Evolutionary conservation across 768 basidiomycete species (phyloP).

Genomic region (Auricularia sp.): DNA sequence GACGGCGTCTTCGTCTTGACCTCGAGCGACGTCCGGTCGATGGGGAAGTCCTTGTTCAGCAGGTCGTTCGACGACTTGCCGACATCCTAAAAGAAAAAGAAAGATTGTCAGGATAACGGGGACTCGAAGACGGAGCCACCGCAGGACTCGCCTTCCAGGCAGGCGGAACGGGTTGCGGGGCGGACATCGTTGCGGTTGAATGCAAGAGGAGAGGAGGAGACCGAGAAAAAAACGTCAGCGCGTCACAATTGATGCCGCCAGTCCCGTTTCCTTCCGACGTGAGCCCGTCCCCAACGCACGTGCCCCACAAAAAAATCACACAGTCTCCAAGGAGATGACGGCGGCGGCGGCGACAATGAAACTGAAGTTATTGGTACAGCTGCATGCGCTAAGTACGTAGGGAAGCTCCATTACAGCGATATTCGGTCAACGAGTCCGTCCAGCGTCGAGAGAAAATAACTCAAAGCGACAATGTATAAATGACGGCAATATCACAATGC

Average conservation of each 20-base stretch:
- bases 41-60: conserved; percentile 84
- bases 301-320: no score
- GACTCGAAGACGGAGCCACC: neutral
- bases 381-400: no score
- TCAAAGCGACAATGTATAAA: no score
- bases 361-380: no score
- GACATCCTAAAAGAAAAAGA: conserved; percentile 52
- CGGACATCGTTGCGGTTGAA: conserved; percentile 46
- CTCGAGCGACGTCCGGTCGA: conserved; percentile 62
- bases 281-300: neutral
- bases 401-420: no score
- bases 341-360: no score
- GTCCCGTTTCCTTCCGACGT: neutral
- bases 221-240: neutral
- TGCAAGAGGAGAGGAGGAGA: neutral
- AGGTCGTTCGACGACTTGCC: conserved; percentile 97
- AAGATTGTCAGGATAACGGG: conserved; percentile 2
- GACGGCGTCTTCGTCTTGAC: conserved; percentile 86
- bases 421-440: no score
- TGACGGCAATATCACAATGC: no score
- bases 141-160: conserved; percentile 74
- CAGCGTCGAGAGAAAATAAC: no score
- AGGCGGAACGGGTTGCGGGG: conserved; percentile 92
- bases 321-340: no score
- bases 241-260: neutral